A percentile compares a stretch with the other conserved stretches of the same genome.
These are phyloP conservation scores for Candida fluviatilis DNA, from an alignment of 805 yeast species.

Conservation along the genomic window DNA sequence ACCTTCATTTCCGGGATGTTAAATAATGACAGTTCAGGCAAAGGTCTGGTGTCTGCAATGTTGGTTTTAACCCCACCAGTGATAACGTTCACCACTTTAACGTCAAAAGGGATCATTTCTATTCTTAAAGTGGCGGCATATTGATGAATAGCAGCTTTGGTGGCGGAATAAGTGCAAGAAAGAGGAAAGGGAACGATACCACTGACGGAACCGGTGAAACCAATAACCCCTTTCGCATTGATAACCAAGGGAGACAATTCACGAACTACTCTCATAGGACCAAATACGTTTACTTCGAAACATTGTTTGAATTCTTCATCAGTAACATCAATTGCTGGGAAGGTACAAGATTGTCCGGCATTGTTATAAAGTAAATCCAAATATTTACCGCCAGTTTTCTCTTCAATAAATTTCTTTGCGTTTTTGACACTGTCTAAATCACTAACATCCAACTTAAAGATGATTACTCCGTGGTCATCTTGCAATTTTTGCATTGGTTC, in stretches of 20 bases:
- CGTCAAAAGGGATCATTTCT: conserved; percentile 71
- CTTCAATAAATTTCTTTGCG: conserved; percentile 39
- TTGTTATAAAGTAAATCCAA: conserved; percentile 66
- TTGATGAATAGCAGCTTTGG: conserved; percentile 75
- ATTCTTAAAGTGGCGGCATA: conserved; percentile 59
- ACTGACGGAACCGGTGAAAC: conserved; percentile 71
- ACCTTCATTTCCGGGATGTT: conserved; percentile 46
- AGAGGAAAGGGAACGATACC: conserved; percentile 70
- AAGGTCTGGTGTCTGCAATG: conserved; percentile 61
- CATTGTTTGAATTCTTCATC: conserved; percentile 50
- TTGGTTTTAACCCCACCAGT: conserved; percentile 77
- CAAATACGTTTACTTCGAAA: conserved; percentile 65
- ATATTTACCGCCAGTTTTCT: conserved; percentile 39
- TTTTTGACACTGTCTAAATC: conserved; percentile 42
- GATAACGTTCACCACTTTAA: conserved; percentile 61
- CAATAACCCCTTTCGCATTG: conserved; percentile 62
- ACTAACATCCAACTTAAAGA: conserved; percentile 56
- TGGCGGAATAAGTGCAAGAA: conserved; percentile 58
- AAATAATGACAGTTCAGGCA: conserved; percentile 55
- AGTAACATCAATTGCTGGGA: conserved; percentile 64
- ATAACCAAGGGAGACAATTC: conserved; percentile 55
- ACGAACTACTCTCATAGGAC: conserved; percentile 60
- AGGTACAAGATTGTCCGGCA: conserved; percentile 73
- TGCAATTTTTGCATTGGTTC: conserved; percentile 54
- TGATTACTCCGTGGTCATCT: conserved; percentile 39